Evolutionary conservation across 345 rosid genomes (phyloP).

Genomic region (Hirschfeldia incana): DNA sequence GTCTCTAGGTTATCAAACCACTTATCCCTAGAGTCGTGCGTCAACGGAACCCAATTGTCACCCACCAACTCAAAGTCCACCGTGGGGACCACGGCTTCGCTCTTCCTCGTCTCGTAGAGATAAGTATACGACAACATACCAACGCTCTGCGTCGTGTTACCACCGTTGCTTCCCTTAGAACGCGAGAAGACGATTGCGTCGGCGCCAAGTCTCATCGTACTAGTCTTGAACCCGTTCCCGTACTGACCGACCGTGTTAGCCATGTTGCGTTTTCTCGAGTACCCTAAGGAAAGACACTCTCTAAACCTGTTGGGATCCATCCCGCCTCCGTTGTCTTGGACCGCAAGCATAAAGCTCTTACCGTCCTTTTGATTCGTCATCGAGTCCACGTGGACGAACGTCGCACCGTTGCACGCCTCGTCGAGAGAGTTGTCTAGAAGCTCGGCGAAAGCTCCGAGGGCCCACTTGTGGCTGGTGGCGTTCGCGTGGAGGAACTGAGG

Average conservation of each 20-base stretch:
- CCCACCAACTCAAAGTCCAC: constrained; percentile 63
- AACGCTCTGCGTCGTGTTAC: constrained; percentile 53
- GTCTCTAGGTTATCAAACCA: constrained; percentile 58
- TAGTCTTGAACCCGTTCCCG: constrained; percentile 88
- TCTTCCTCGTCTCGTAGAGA: constrained; percentile 57
- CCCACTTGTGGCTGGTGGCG: constrained; percentile 95
- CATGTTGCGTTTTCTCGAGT: constrained; percentile 71
- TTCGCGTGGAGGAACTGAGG: constrained; percentile 90
- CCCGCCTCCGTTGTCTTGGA: constrained; percentile 74
- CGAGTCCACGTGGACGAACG: constrained; percentile 55
- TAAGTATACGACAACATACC: constrained; percentile 78
- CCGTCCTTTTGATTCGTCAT: constrained; percentile 43
- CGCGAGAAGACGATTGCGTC: constrained; percentile 78
- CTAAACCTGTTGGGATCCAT: constrained; percentile 69
- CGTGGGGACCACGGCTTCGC: constrained; percentile 80
- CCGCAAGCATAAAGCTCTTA: constrained; percentile 9
- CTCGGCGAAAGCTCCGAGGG: constrained; percentile 93
- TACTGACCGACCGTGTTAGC: constrained; percentile 75
- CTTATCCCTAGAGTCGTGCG: constrained; percentile 45
- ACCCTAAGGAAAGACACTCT: constrained; percentile 82
- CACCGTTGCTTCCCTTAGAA: constrained; percentile 44
- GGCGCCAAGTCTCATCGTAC: constrained; percentile 90
- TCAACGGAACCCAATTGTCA: constrained; percentile 45
- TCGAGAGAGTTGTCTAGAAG: constrained; percentile 83
- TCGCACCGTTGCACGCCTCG: constrained; percentile 73